Base-by-base conservation (phyloP, 2,329 filamentous ascomycete genomes). In the Erysiphe pulchra region DNA sequence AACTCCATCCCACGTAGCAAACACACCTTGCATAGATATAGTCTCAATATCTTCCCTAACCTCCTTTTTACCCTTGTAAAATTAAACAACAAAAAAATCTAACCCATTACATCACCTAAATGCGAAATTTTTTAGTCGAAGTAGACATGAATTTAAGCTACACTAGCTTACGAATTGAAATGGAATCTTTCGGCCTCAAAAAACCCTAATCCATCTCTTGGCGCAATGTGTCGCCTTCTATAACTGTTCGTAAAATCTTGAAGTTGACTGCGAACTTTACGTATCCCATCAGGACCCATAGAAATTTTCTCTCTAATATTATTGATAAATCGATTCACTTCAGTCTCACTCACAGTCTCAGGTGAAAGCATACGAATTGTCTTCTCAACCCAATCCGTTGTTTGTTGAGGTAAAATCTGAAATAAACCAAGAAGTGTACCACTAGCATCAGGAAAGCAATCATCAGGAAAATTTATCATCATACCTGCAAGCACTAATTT, bases 211-310 rank as follows among this genome's bases (percentile, higher is more conserved):
- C 87, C 87, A 58, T 95, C 87, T 49, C 87, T 68, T 7, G 90
- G 90, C n/a, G 90, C 87, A 42, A 98, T 82, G 57, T 98, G 94
- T 50, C 92, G 73, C 57, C 92, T 71, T 44, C 92, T 75, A 61
- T 98, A 98, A 30, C 77, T 82, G 59, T 87, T 92, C 20, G 90
- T 95, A 59, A 98, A 98, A 62, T 98, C 92, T 63, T 95, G 90
- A 47, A 98, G 69, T 32, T 93, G 68, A 24, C 73, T 77, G 34
- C 87, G 73, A 46, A 94, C 84, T 63, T 85, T 85, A 48, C 84
- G 70, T 38, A 83, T 60, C 20, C 67, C 68, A 18, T 70, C 65
- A 1, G 59, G 61, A 36, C 75, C 74, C 49, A 80, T 73, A 28
- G 71, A 72, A 43, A 93, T 72, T 55, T 75, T 78, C 59, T 90